Conservation (phyloP, 352 stramenopile genomes). For the Phytophthora cryptogea region DNA sequence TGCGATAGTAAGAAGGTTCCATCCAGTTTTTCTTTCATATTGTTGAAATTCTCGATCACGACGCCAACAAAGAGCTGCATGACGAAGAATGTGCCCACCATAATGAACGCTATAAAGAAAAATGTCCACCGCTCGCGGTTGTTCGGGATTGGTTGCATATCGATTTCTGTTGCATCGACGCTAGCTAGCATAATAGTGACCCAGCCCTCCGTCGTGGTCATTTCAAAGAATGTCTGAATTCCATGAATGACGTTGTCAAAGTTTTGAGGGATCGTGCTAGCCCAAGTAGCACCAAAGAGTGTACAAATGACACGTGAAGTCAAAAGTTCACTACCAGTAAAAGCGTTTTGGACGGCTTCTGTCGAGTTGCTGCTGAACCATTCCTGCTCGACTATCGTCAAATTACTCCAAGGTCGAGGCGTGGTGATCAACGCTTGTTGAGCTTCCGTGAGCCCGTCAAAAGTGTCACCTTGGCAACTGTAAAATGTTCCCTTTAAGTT, state of each 20-base stretch:
- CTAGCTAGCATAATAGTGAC: slow-evolving; percentile 86
- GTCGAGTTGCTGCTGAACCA: slow-evolving; percentile 43
- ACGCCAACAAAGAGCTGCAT: slow-evolving; percentile 94
- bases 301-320: slow-evolving; percentile 57
- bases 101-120: slow-evolving; percentile 92
- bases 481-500: slow-evolving; percentile 91
- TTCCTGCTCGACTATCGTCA: slow-evolving; percentile 36
- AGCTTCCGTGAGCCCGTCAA: slow-evolving; percentile 36
- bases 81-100: slow-evolving; percentile 91
- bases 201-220: slow-evolving; percentile 92
- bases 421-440: slow-evolving; percentile 56
- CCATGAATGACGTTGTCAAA: slow-evolving; percentile 84
- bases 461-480: slow-evolving; percentile 59
- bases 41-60: slow-evolving; percentile 94
- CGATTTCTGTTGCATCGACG: slow-evolving; percentile 86
- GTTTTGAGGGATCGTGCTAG: slow-evolving; percentile 58
- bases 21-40: slow-evolving; percentile 69
- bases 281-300: slow-evolving; percentile 44
- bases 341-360: slow-evolving; percentile 16
- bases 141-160: slow-evolving; percentile 91
- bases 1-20: slow-evolving; percentile 71
- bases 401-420: slow-evolving; percentile 48
- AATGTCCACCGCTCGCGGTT: slow-evolving; percentile 67
- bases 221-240: slow-evolving; percentile 88
- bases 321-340: slow-evolving; percentile 18